Evolutionary conservation across 2,329 filamentous ascomycete genomes (phyloP).

Genomic region (Aspergillus sp.): DNA sequence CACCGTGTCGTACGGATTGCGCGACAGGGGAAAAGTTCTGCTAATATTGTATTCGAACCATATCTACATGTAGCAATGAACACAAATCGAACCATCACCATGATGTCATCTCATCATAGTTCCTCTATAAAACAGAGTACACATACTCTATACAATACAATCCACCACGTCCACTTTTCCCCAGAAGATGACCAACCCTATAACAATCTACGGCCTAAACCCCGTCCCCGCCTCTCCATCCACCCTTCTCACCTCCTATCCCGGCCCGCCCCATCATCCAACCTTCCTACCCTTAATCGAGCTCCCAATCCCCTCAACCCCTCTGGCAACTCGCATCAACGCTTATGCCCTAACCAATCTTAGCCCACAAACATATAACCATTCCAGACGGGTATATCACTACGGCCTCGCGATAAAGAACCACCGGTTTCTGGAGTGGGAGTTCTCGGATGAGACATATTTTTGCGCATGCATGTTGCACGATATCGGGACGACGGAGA

Average conservation of each 20-base stretch:
- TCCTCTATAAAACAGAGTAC: neutral
- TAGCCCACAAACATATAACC: slow-evolving; percentile 51
- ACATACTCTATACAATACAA: no score
- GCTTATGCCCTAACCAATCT: slow-evolving; percentile 12
- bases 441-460: slow-evolving; percentile 46
- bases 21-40: no score
- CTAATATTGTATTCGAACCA: no score
- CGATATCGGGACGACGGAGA: slow-evolving; percentile 60
- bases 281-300: slow-evolving; percentile 14
- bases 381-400: slow-evolving; percentile 64
- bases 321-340: slow-evolving; percentile 8
- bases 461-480: slow-evolving; percentile 61
- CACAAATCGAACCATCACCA: no score
- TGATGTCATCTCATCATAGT: no score
- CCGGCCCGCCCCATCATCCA: neutral
- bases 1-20: no score
- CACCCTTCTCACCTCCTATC: neutral
- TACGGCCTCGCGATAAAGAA: slow-evolving; percentile 43
- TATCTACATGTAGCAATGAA: no score
- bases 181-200: neutral
- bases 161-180: no score
- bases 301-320: neutral
- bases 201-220: neutral
- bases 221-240: neutral
- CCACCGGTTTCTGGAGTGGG: slow-evolving; percentile 32